A percentile compares a stretch with the other conserved stretches of the same genome.
These are phyloP conservation scores for Sesbania bispinosa DNA, from an alignment of 306 rosid genomes.

Conservation along the genomic window DNA sequence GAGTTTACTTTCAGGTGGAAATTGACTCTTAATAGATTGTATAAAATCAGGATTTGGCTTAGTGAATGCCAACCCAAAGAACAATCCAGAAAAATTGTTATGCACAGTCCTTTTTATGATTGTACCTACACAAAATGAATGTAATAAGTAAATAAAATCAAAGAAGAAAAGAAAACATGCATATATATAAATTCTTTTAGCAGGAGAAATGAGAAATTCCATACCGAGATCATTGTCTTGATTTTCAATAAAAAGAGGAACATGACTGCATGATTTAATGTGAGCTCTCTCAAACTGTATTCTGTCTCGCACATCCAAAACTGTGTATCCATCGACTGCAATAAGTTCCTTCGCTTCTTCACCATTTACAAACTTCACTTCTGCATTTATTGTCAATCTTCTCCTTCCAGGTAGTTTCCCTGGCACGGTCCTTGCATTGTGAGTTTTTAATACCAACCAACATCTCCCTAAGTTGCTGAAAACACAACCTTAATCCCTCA, in stretches of 20 bases:
- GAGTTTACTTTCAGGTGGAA: slow-evolving; percentile 64
- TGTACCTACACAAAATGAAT: slow-evolving; percentile 60
- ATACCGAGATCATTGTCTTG: slow-evolving; percentile 77
- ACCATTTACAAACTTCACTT: slow-evolving; percentile 63
- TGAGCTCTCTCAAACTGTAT: slow-evolving; percentile 77
- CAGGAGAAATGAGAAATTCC: slow-evolving; percentile 14
- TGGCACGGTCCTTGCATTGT: slow-evolving; percentile 47
- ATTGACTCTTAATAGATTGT: slow-evolving; percentile 63
- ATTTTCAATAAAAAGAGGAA: slow-evolving; percentile 84
- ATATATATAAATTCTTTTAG: neutral
- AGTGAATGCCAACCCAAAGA: slow-evolving; percentile 82
- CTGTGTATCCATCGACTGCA: slow-evolving; percentile 58
- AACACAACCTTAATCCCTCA: slow-evolving; percentile 46
- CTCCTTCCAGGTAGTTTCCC: slow-evolving; percentile 38
- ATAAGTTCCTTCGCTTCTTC: slow-evolving; percentile 76
- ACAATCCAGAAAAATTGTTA: slow-evolving; percentile 88
- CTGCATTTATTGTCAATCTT: slow-evolving; percentile 55
- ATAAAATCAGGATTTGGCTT: slow-evolving; percentile 78
- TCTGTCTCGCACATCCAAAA: slow-evolving; percentile 82
- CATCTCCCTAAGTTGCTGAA: slow-evolving; percentile 65
- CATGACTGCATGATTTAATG: slow-evolving; percentile 76
- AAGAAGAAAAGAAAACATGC: neutral
- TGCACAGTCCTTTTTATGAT: slow-evolving; percentile 78
- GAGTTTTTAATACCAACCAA: slow-evolving; percentile 54
- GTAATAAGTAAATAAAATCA: neutral